These are phyloP conservation scores for Hypoxylon sp. DNA, from an alignment of 2,329 filamentous ascomycete genomes.

Conservation along the genomic window DNA sequence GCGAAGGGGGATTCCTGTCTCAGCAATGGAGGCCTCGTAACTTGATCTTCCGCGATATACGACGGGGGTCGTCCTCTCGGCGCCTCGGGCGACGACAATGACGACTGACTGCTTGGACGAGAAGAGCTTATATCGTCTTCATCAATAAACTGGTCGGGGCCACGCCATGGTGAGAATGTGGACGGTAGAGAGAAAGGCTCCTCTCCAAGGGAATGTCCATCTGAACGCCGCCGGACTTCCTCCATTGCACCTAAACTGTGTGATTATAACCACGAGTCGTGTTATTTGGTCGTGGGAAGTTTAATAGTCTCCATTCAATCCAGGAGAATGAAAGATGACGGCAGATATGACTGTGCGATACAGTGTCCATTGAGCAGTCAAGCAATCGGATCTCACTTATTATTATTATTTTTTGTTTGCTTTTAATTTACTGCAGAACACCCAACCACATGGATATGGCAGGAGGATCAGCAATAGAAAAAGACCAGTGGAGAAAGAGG, in stretches of 20 bases:
- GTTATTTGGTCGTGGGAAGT: conserved; percentile 11
- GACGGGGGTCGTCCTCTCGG: conserved; percentile 8
- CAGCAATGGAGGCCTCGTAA: conserved; percentile 3
- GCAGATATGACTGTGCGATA: conserved; percentile 19
- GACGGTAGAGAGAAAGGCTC: conserved; percentile 43
- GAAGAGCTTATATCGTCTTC: conserved; percentile 11
- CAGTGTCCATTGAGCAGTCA: conserved; percentile 3
- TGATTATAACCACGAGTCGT: conserved; percentile 4
- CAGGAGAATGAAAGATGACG: conserved; percentile 5
- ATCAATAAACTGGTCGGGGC: conserved; percentile 12
- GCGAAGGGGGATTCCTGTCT: conserved; percentile 3
- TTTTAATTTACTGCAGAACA: conserved; percentile 3
- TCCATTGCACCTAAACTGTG: conserved; percentile 28
- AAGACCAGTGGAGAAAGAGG: conserved; percentile 33
- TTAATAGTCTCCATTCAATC: conserved; percentile 16
- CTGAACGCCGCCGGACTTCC: conserved; percentile 15
- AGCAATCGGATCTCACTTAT: conserved; percentile 13
- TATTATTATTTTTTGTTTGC: neutral
- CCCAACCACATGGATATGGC: conserved; percentile 1
- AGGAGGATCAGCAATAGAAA: conserved; percentile 30
- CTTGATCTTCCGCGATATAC: conserved; percentile 6
- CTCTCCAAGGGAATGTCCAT: conserved; percentile 20
- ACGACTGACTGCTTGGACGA: conserved; percentile 9
- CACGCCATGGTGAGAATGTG: conserved; percentile 47
- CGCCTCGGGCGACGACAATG: conserved; percentile 20